phyloP scores from a whole-genome alignment of 208 protist genomes.

The Endotrypanum monterogeii region DNA sequence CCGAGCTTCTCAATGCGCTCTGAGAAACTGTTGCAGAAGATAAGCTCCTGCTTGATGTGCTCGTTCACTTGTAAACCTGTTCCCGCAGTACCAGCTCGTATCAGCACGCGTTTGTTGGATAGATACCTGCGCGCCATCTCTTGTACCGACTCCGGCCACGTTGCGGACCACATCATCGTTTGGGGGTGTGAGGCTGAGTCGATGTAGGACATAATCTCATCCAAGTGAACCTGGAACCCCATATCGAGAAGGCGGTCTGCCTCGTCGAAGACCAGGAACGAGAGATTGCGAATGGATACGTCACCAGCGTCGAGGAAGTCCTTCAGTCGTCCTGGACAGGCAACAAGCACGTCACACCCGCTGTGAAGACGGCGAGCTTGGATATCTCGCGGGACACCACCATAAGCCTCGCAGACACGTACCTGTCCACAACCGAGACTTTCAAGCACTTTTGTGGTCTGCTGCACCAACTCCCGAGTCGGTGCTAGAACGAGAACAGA shows the following conservation, averaged over 20 bases:
- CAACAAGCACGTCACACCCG: conserved; percentile 94
- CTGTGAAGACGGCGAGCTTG: conserved; percentile 61
- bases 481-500: conserved; percentile 97
- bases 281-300: conserved; percentile 84
- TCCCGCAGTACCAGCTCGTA: conserved; percentile 85
- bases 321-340: conserved; percentile 98
- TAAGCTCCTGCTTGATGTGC: conserved; percentile 77
- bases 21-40: conserved; percentile 59
- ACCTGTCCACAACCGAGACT: conserved; percentile 48
- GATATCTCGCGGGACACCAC: conserved; percentile 64
- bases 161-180: conserved; percentile 98
- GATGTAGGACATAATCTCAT: conserved; percentile 94
- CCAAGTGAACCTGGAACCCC: conserved; percentile 92
- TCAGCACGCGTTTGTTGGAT: conserved; percentile 72
- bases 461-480: conserved; percentile 97
- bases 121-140: conserved; percentile 88
- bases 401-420: conserved; percentile 81
- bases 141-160: conserved; percentile 88
- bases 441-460: conserved; percentile 97
- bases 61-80: conserved; percentile 84
- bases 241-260: conserved; percentile 97
- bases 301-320: conserved; percentile 94
- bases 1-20: conserved; percentile 74
- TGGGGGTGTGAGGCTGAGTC: conserved; percentile 72
- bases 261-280: conserved; percentile 99